Base-by-base conservation (phyloP, 148 eudicot genomes). In the Silene latifolia region DNA sequence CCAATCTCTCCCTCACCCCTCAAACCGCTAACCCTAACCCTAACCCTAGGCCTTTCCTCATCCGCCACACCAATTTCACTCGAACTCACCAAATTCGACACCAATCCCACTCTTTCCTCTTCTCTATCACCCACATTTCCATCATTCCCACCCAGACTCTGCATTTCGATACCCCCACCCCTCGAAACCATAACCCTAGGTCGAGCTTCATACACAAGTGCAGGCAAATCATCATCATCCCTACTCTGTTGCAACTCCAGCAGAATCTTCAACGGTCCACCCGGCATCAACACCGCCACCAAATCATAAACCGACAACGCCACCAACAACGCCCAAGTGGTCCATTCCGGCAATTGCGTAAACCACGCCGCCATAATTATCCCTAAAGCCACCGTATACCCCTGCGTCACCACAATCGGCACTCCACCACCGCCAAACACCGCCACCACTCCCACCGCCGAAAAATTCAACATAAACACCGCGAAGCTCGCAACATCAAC, bases 321-420 rank as follows among this genome's bases (percentile, higher is more conserved):
- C 15, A 92, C 85, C 25, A 95, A 71, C 78, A 95, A 80, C 27
- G 73, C 77, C 99, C 99, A 95, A n/a, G 99, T 95, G 1, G 96
- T 95, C 99, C 99, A 95, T 21, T 95, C 99, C 4, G 99, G 99
- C 87, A 95, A 79, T 58, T 87, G 87, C 5, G 99, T 88, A 63
- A 95, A 95, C 97, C 96, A 95, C 29, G 85, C 91, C 1, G 96
- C 97, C 54, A 89, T 90, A 62, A 95, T 88, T 5, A 95, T 85
- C 77, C 99, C 99, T 72, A 95, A 76, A 39, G 59, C 77, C 14
- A 95, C 96, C 86, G 86, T 90, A 78, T 87, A 92, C 62, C 77
- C 69, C 72, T 92, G 97, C n/a, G 87, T 87, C 66, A 95, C 68
- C 5, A 89, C 48, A 58, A 95, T 90, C 58, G 99, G 97, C 4